Conservation (phyloP, 495 filamentous ascomycete species). For the Penicillium robsamsonii region DNA sequence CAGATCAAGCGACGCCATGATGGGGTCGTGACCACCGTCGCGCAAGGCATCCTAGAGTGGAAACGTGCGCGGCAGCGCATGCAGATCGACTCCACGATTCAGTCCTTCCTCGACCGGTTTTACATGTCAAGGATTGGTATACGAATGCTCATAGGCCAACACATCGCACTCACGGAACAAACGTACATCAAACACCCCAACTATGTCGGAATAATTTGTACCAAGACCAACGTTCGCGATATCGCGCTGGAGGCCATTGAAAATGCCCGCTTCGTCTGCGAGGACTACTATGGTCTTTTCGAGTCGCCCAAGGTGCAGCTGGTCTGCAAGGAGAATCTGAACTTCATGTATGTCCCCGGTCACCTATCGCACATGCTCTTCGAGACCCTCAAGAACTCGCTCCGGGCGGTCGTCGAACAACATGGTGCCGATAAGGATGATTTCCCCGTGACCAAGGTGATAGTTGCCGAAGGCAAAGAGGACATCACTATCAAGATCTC, state of each 20-base stretch:
- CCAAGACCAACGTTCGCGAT: slow-evolving; percentile 94
- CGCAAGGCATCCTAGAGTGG: slow-evolving; percentile 96
- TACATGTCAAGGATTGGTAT: slow-evolving; percentile 99
- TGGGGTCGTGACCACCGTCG: slow-evolving; percentile 90
- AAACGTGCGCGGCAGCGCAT: slow-evolving; percentile 94
- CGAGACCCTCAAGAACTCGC: slow-evolving; percentile 96
- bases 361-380: slow-evolving; percentile 99
- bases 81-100: slow-evolving; percentile 97
- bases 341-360: slow-evolving; percentile 99
- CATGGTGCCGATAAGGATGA: slow-evolving; percentile 93
- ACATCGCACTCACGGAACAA: slow-evolving; percentile 94
- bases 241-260: slow-evolving; percentile 96
- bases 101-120: slow-evolving; percentile 95
- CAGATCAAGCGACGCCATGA: slow-evolving; percentile 95
- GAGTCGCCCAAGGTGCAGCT: slow-evolving; percentile 96
- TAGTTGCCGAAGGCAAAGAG: slow-evolving; percentile 94
- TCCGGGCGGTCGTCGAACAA: slow-evolving; percentile 93
- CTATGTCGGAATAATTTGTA: slow-evolving; percentile 98
- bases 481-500: slow-evolving; percentile 98
- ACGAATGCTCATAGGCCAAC: slow-evolving; percentile 97
- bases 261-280: slow-evolving; percentile 96
- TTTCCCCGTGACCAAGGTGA: slow-evolving; percentile 94
- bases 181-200: slow-evolving; percentile 80
- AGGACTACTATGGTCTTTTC: slow-evolving; percentile 97
- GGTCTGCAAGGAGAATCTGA: slow-evolving; percentile 85